These are phyloP conservation scores for Pseudopithomyces chartarum DNA, from an alignment of 2,329 filamentous ascomycete genomes.

Conservation along the genomic window DNA sequence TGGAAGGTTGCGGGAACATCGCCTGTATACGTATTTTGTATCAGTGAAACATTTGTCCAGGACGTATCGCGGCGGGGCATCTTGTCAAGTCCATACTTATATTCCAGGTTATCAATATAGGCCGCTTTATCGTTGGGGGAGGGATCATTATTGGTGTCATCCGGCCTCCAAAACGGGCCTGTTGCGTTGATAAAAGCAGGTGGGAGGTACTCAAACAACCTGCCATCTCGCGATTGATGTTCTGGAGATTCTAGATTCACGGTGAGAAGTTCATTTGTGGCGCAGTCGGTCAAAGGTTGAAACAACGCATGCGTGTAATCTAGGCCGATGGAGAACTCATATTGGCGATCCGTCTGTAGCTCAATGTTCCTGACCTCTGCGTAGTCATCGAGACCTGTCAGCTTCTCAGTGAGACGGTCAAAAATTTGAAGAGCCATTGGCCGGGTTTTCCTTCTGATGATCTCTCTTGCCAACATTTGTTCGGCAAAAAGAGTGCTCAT, in stretches of 20 bases:
- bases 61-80: constrained; percentile 48
- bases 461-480: constrained; percentile 58
- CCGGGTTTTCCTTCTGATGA: constrained; percentile 34
- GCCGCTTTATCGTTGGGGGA: constrained; percentile 34
- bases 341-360: constrained; percentile 42
- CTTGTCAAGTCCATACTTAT: constrained; percentile 44
- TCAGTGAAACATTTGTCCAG: constrained; percentile 51
- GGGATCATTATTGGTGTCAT: constrained; percentile 29
- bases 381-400: constrained; percentile 31
- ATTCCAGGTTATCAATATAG: constrained; percentile 36
- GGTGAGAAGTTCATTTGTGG: constrained; percentile 32
- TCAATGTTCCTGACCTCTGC: constrained; percentile 24
- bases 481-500: constrained; percentile 59
- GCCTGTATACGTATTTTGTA: constrained; percentile 55
- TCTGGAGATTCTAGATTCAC: constrained; percentile 18
- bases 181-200: constrained; percentile 33
- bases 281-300: constrained; percentile 34
- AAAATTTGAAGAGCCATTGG: constrained; percentile 29
- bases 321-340: constrained; percentile 58
- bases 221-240: constrained; percentile 19
- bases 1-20: constrained; percentile 53
- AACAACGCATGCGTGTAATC: constrained; percentile 59
- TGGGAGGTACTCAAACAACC: constrained; percentile 37
- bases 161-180: constrained; percentile 38
- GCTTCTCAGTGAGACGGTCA: constrained; percentile 44